Base-by-base conservation (phyloP, 2,329 filamentous ascomycete species). In the Xylaria multiplex region DNA sequence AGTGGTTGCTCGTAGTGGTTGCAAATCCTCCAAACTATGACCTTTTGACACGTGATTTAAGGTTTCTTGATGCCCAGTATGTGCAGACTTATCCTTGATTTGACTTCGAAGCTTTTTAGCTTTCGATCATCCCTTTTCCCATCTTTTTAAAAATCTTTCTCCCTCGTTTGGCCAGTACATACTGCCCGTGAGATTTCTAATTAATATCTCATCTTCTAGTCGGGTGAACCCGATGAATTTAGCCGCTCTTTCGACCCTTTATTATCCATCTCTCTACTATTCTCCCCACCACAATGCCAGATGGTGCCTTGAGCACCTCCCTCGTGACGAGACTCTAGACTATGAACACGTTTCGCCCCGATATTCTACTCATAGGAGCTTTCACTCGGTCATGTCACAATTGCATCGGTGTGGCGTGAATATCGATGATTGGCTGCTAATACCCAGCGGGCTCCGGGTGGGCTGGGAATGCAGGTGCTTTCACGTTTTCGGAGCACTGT, bases 381-480 rank as follows among this genome's bases (percentile, higher is more conserved):
- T n/a, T 46, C 40, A 19, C 7, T 46, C 2, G 11, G 11, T 24
- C 14, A 24, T 40, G 35, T 48, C n/a, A 53, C 42, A 6, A 8
- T 32, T 9, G 19, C 32, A 24, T 50, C 13, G n/a, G 48, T 2
- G n/a, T n/a, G n/a, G 11, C 2, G n/a, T 14, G 27, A 24, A 9
- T 45, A 27, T 16, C 2, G 14, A 54, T 43, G 22, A 14, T 13
- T 43, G 22, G 13, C 9, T 43, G 11, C 58, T 75, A 84, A 64
- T 81, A 83, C 6, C 86, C 86, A 5, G 86, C 83, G n/a, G 82
- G 83, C 72, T 88, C 84, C 0, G 82, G 81, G 68, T 82, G 81
- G 19, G 69, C 62, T 1, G 86, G 84, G 64, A 86, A 81, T 1
- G 79, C 78, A 0, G 85, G 79, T 8, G 74, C 77, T 27, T 78